Conservation (phyloP, 2,329 filamentous ascomycete genomes). For the Penicillium carneum region DNA sequence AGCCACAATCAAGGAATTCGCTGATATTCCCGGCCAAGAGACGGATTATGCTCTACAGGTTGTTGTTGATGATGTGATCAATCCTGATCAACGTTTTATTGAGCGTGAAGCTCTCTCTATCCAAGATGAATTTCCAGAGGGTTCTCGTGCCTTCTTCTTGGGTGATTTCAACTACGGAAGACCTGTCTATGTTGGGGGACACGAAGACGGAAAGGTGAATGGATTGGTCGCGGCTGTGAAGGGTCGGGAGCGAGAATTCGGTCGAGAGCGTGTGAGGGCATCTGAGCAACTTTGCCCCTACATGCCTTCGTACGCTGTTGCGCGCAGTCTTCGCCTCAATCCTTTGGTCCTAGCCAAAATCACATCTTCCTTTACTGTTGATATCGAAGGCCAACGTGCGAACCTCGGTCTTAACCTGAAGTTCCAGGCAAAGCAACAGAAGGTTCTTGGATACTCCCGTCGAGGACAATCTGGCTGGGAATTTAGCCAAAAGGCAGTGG, state of each 20-base stretch:
- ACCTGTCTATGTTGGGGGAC: slow-evolving; percentile 80
- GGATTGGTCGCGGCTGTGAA: slow-evolving; percentile 77
- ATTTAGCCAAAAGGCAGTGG: slow-evolving; percentile 84
- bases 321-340: slow-evolving; percentile 80
- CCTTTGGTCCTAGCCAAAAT: slow-evolving; percentile 92
- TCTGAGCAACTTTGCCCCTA: slow-evolving; percentile 78
- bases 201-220: slow-evolving; percentile 76
- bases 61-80: slow-evolving; percentile 86
- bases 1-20: slow-evolving; percentile 91
- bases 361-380: slow-evolving; percentile 89
- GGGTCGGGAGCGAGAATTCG: slow-evolving; percentile 80
- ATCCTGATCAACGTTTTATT: slow-evolving; percentile 90
- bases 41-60: slow-evolving; percentile 90
- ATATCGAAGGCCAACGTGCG: slow-evolving; percentile 79
- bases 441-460: slow-evolving; percentile 93
- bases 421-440: slow-evolving; percentile 92
- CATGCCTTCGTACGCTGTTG: slow-evolving; percentile 85
- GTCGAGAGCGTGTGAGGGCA: slow-evolving; percentile 72
- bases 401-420: slow-evolving; percentile 96
- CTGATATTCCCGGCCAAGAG: slow-evolving; percentile 81
- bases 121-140: slow-evolving; percentile 86
- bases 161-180: slow-evolving; percentile 92
- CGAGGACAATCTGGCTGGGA: slow-evolving; percentile 90
- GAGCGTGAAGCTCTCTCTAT: slow-evolving; percentile 87
- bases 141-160: slow-evolving; percentile 86